phyloP scores from a whole-genome alignment of 192 early-diverging fungal species.

The Linnemannia hyalina region DNA sequence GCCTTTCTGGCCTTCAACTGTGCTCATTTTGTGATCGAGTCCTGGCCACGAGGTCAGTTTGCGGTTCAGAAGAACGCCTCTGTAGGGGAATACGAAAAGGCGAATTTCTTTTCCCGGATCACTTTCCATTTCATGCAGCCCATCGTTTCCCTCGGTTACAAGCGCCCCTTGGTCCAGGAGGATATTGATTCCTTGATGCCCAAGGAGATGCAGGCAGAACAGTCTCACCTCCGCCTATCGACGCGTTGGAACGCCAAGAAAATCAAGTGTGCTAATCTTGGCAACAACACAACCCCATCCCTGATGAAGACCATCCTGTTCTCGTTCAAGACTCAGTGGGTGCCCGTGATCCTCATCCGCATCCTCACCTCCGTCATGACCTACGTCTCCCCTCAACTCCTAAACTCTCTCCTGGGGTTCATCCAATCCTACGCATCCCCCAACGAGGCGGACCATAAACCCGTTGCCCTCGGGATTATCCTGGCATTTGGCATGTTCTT shows the following conservation, averaged over 20 bases:
- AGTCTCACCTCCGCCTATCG: constrained; percentile 6
- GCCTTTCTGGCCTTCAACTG: constrained; percentile 27
- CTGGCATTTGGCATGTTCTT: constrained; percentile 51
- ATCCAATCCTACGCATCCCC: constrained; percentile 28
- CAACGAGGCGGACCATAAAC: constrained; percentile 5
- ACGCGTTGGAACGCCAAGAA: constrained; percentile 6
- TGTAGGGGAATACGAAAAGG: constrained; percentile 31
- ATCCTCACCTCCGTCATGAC: constrained; percentile 24
- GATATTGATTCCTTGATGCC: constrained; percentile 41
- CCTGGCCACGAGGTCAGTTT: constrained; percentile 30
- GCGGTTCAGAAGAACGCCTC: background rate
- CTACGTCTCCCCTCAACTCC: constrained; percentile 37
- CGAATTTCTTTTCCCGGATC: constrained; percentile 45
- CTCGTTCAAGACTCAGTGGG: constrained; percentile 20
- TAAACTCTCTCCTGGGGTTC: constrained; percentile 40
- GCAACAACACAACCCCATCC: background rate
- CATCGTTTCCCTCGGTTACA: constrained; percentile 29
- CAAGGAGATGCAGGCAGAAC: constrained; percentile 10
- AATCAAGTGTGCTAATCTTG: background rate
- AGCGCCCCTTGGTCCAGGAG: constrained; percentile 1
- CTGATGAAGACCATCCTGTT: constrained; percentile 32
- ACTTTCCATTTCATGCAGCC: constrained; percentile 46
- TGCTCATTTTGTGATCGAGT: constrained; percentile 23
- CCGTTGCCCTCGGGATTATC: constrained; percentile 35
- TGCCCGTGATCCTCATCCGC: constrained; percentile 15